A percentile compares a stretch with the other conserved stretches of the same genome.
These are phyloP conservation scores for Penicillium janthinellum DNA, from an alignment of 2,329 filamentous ascomycete species.

Conservation along the genomic window DNA sequence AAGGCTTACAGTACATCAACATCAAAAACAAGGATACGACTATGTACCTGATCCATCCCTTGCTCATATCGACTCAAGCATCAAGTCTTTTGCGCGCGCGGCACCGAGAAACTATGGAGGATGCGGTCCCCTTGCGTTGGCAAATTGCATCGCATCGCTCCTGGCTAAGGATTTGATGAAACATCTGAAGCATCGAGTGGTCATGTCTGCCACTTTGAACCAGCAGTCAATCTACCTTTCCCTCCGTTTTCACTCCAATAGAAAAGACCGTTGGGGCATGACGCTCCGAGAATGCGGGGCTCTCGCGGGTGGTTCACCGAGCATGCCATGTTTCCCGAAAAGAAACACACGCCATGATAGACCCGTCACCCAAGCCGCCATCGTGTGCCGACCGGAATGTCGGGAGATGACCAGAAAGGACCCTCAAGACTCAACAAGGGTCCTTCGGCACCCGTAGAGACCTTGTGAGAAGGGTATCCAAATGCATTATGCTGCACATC, in stretches of 20 bases:
- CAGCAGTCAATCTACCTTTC: neutral
- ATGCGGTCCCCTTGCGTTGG: slow-evolving; percentile 20
- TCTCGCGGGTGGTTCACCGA: slow-evolving; percentile 12
- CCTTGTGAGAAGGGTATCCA: neutral
- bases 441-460: neutral
- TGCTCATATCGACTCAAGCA: slow-evolving; percentile 18
- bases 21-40: slow-evolving; percentile 7
- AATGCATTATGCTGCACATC: no score
- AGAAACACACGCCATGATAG: slow-evolving; percentile 8
- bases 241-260: neutral
- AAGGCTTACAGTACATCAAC: neutral
- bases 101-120: slow-evolving; percentile 11
- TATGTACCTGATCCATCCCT: slow-evolving; percentile 30
- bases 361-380: neutral
- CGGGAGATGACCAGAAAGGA: neutral
- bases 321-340: slow-evolving; percentile 13
- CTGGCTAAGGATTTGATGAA: neutral
- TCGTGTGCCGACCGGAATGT: neutral
- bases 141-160: slow-evolving; percentile 17
- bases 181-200: neutral
- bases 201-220: neutral
- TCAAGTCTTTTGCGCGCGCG: slow-evolving; percentile 5
- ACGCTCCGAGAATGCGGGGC: slow-evolving; percentile 26
- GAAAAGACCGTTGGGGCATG: slow-evolving; percentile 12
- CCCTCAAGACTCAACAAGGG: neutral